Conservation (phyloP, 192 early-diverging fungal species). For the Dissophora globulifera region DNA sequence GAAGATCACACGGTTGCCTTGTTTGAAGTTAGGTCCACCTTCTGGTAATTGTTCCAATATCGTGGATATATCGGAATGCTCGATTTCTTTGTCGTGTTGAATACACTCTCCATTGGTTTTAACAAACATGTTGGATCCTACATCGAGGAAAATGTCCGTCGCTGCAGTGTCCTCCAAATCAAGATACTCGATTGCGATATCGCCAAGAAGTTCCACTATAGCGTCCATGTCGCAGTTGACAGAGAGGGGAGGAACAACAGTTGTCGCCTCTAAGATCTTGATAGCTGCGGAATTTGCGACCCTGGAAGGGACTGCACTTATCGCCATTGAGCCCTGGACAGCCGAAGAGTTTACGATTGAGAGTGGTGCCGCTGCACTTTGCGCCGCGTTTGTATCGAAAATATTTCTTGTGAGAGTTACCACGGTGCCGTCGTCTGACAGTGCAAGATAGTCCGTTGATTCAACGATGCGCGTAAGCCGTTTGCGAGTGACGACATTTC, state of each 20-base stretch:
- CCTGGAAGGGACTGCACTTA: not conserved
- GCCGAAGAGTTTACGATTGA: not conserved
- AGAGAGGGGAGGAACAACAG: not conserved
- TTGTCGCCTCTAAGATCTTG: not conserved
- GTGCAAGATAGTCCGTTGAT: not conserved
- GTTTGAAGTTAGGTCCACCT: not conserved
- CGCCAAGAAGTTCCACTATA: conserved; percentile 7
- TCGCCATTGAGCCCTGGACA: too few species aligned
- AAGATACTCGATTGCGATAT: not conserved
- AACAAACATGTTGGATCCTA: conserved; percentile 6
- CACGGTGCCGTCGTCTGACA: not conserved
- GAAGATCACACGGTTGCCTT: conserved; percentile 22
- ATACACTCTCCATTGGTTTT: conserved; percentile 12
- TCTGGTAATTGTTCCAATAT: conserved; percentile 6
- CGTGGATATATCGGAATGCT: not conserved
- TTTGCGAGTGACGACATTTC: conserved; percentile 9
- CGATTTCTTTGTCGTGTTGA: conserved; percentile 9
- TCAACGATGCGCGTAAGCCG: not conserved
- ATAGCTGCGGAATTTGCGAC: too few species aligned
- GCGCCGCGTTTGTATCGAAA: too few species aligned
- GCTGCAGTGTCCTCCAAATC: conserved; percentile 8
- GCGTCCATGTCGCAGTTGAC: conserved; percentile 12
- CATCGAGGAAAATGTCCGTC: conserved; percentile 20
- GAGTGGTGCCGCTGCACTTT: not conserved
- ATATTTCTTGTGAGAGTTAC: not conserved